Evolutionary conservation across 371 early-diverging fungal genomes (phyloP).

Genomic region (Mucor velutinosus): DNA sequence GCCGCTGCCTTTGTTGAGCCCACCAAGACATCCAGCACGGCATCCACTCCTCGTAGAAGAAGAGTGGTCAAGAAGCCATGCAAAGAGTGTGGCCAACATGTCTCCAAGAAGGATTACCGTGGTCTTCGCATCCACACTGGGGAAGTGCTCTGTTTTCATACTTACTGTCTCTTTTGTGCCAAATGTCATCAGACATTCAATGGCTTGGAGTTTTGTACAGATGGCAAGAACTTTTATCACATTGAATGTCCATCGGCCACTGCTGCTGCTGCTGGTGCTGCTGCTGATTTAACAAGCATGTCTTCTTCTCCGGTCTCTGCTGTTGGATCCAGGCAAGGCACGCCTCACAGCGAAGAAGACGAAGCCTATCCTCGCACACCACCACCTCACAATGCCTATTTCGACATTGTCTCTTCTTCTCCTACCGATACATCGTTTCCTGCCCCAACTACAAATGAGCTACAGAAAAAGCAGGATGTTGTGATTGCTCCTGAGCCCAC

Average conservation of each 20-base stretch:
- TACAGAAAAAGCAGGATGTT: slow-evolving; percentile 7
- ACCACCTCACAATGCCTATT: slow-evolving; percentile 7
- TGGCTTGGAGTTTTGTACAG: slow-evolving; percentile 43
- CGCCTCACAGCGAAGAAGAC: slow-evolving; percentile 25
- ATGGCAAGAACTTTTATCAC: slow-evolving; percentile 47
- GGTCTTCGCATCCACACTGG: slow-evolving; percentile 21
- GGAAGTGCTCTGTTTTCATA: slow-evolving; percentile 19
- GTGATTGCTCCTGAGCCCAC: background rate
- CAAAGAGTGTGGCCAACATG: slow-evolving; percentile 25
- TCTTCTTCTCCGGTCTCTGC: background rate
- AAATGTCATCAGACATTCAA: slow-evolving; percentile 22
- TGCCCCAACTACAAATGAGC: background rate
- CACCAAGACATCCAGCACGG: slow-evolving; percentile 3
- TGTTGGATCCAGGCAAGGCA: slow-evolving; percentile 4
- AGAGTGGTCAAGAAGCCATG: slow-evolving; percentile 22
- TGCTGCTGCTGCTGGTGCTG: no score
- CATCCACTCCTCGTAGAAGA: slow-evolving; percentile 7
- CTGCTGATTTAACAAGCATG: background rate
- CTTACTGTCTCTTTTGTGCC: slow-evolving; percentile 21
- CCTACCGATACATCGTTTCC: background rate
- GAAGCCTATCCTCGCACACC: slow-evolving; percentile 23
- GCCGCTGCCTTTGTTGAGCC: background rate
- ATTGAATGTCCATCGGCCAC: slow-evolving; percentile 9
- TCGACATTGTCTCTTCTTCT: slow-evolving; percentile 10
- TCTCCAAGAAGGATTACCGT: slow-evolving; percentile 31